Evolutionary conservation across 148 eudicot species (phyloP).

Genomic region (Suaeda aralocaspica): DNA sequence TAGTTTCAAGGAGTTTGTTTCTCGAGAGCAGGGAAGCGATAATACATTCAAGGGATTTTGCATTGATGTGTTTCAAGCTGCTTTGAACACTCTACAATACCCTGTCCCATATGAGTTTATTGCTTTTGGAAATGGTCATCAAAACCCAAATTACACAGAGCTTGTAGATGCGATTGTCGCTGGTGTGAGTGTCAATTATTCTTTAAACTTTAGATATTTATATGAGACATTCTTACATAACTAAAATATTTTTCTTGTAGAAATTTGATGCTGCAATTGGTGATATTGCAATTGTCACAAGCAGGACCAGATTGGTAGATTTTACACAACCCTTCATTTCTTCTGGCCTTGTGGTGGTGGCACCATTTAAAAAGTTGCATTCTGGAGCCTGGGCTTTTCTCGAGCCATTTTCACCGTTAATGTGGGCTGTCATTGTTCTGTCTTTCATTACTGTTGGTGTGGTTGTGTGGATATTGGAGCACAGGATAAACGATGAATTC

Average conservation of each 20-base stretch:
- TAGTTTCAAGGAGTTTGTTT: slow-evolving; percentile 74
- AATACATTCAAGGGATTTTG: slow-evolving; percentile 74
- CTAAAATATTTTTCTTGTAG: slow-evolving; percentile 29
- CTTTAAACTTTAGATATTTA: neutral
- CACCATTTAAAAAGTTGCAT: slow-evolving; percentile 58
- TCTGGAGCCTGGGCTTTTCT: slow-evolving; percentile 86
- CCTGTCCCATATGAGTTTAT: slow-evolving; percentile 82
- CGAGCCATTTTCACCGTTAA: slow-evolving; percentile 64
- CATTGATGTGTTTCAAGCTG: slow-evolving; percentile 85
- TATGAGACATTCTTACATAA: neutral
- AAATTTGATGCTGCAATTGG: slow-evolving; percentile 80
- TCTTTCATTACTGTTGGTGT: slow-evolving; percentile 69
- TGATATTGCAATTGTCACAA: slow-evolving; percentile 80
- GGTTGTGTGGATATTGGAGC: slow-evolving; percentile 95
- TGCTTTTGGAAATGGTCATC: slow-evolving; percentile 64
- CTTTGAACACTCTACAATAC: slow-evolving; percentile 72
- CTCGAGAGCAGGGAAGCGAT: slow-evolving; percentile 49
- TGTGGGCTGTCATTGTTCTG: slow-evolving; percentile 80
- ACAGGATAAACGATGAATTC: slow-evolving; percentile 81
- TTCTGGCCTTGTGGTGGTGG: slow-evolving; percentile 88
- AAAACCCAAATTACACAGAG: slow-evolving; percentile 75
- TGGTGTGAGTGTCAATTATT: slow-evolving; percentile 55
- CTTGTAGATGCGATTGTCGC: slow-evolving; percentile 54
- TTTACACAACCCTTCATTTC: slow-evolving; percentile 83
- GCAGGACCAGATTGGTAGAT: slow-evolving; percentile 78